Base-by-base conservation (phyloP, 768 basidiomycete genomes). In the Rhizopogon salebrosus region DNA sequence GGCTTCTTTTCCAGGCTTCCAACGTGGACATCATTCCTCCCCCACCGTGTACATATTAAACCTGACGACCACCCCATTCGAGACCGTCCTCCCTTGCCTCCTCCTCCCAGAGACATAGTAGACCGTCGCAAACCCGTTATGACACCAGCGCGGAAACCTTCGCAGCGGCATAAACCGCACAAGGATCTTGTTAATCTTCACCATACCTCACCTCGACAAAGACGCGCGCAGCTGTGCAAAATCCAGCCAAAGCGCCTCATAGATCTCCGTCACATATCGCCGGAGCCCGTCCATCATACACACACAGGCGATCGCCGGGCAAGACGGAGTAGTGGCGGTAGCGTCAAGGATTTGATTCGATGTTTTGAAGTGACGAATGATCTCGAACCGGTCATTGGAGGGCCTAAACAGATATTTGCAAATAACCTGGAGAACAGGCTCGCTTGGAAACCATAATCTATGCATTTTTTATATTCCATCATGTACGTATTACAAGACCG, bases 311-410 rank as follows among this genome's bases (percentile, higher is more conserved):
- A 59, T 1, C 57, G 64, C 22, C 65, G 71, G 41, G 71, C 71
- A n/a, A 70, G 87, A 53, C 72, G 83, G 60, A 82, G 79, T 54
- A 87, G 88, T 60, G 80, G 79, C 13, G 75, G 77, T 48, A 89
- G 86, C 59, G 89, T 91, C 53, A 87, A 78, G 67, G 87, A 90
- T 48, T 64, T 91, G 50, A 80, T 89, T 48, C 75, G 68, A 63
- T 77, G 72, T 27, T 91, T 83, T 60, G 87, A 90, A 66, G 65
- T 58, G 52, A 41, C 73, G 58, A 70, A 73, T 20, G 67, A 74
- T 62, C 61, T 34, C 10, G 36, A n/a, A 37, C 36, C 6, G 36
- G 5, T 6, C 22, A 5, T 13, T 31, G 29, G 18, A 29, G 42
- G 29, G 29, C 20, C 20, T 34, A 46, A 22, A 34, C 22, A 16